These are phyloP conservation scores for Lachnellula willkommii DNA, from an alignment of 2,329 filamentous ascomycete species.

Conservation along the genomic window DNA sequence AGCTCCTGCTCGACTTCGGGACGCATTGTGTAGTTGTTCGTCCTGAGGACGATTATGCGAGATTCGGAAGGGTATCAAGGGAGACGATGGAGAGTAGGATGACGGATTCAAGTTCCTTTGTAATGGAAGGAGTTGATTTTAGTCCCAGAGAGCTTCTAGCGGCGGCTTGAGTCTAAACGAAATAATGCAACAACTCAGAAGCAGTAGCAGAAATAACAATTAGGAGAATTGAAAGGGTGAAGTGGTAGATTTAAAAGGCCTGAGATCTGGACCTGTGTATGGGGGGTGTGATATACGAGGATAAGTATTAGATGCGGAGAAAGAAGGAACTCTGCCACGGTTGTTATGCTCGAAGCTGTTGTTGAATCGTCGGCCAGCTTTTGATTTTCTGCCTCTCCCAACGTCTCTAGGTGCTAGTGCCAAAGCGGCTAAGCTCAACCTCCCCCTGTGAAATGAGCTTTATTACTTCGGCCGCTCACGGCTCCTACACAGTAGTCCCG, in stretches of 20 bases:
- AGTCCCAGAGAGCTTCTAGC: no score
- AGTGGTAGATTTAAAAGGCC: not conserved
- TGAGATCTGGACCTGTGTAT: no score
- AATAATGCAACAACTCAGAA: slow-evolving; percentile 4
- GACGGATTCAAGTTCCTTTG: no score
- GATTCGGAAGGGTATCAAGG: slow-evolving; percentile 13
- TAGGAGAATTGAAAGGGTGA: not conserved
- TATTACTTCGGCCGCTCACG: no score
- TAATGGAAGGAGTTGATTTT: not conserved
- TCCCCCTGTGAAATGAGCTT: no score
- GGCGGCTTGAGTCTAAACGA: not conserved
- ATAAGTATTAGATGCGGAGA: slow-evolving; percentile 3
- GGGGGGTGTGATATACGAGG: not conserved
- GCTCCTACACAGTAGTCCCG: no score
- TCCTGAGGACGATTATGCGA: slow-evolving; percentile 24
- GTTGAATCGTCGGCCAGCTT: no score
- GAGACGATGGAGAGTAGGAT: not conserved
- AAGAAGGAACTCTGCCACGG: not conserved
- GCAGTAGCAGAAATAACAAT: not conserved
- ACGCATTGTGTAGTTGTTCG: slow-evolving; percentile 58
- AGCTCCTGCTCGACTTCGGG: slow-evolving; percentile 99
- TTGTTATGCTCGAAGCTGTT: no score
- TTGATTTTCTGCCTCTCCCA: not conserved
- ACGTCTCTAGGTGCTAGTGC: not conserved
- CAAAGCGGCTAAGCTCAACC: not conserved